Conservation (phyloP, 192 early-diverging fungal species). For the Rhizophagus prolifer region DNA sequence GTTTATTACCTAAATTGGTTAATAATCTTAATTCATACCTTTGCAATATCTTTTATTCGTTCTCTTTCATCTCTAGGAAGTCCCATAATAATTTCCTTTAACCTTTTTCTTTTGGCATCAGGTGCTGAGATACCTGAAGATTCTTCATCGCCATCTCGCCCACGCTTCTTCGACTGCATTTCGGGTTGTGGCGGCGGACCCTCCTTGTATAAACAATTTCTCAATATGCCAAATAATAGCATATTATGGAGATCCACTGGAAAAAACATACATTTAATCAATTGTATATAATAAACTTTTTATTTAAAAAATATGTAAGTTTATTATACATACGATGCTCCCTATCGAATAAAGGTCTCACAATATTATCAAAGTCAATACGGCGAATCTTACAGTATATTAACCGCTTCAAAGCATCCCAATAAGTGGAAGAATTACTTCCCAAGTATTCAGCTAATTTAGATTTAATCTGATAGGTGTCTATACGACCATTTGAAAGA, state of each 20-base stretch:
- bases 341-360: background rate
- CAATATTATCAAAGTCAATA: slow-evolving; percentile 4
- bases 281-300: no score
- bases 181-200: background rate
- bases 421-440: background rate
- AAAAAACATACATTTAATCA: background rate
- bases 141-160: slow-evolving; percentile 13
- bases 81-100: slow-evolving; percentile 16
- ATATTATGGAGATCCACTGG: slow-evolving; percentile 23
- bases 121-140: background rate
- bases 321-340: slow-evolving; percentile 6
- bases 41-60: slow-evolving; percentile 8
- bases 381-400: slow-evolving; percentile 12
- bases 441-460: slow-evolving; percentile 11
- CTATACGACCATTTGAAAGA: background rate
- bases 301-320: no score
- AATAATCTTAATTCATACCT: background rate
- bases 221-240: slow-evolving; percentile 9
- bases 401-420: slow-evolving; percentile 2
- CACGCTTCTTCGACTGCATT: background rate
- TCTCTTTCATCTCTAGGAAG: slow-evolving; percentile 15
- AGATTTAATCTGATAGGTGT: background rate
- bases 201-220: slow-evolving; percentile 1
- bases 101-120: slow-evolving; percentile 9
- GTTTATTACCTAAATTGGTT: background rate